Base-by-base conservation (phyloP, 441 rosid genomes). In the Breynia disticha region DNA sequence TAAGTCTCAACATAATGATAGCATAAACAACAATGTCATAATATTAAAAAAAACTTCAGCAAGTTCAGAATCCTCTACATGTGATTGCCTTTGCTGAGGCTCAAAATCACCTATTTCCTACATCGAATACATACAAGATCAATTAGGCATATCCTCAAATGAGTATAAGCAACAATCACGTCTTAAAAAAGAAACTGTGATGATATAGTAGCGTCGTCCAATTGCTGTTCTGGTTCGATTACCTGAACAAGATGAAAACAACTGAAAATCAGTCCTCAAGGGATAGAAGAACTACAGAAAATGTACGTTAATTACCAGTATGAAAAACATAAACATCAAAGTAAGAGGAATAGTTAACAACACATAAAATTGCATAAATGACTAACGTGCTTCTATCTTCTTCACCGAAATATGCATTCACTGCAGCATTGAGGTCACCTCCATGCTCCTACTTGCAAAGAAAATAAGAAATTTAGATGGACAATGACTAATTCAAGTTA, bases 351-450 rank as follows among this genome's bases (percentile, higher is more conserved):
- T 17, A 48, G 32, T 5, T 14, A 49, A 46, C 14, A 5, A 42
- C 19, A 16, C 37, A 19, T 9, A 46, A 50, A 5, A 37, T 43
- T 19, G 35, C 17, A 67, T 37, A 39, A 52, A 76, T 50, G 48
- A 64, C 84, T 45, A 47, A 83, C 89, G 11, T 66, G 75, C 63
- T 83, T 67, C 82, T 66, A 68, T 89, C 97, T 74, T 96, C 96
- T 57, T 81, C 90, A n/a, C 62, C 67, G 76, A 93, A 93, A 79
- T 83, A 81, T 32, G 96, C 85, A 81, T 93, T 83, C 59, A 93
- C 81, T 53, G 99, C 96, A 61, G 83, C 84, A 79, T 93, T 89
- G 56, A 89, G 90, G 77, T 89, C 95, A 60, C 93, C 96, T 19
- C 71, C 74, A 63, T 93, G 86, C 67, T 84, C 97, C 99, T 93